phyloP scores from a whole-genome alignment of 768 basidiomycete genomes.

The Daedaleopsis nitida region DNA sequence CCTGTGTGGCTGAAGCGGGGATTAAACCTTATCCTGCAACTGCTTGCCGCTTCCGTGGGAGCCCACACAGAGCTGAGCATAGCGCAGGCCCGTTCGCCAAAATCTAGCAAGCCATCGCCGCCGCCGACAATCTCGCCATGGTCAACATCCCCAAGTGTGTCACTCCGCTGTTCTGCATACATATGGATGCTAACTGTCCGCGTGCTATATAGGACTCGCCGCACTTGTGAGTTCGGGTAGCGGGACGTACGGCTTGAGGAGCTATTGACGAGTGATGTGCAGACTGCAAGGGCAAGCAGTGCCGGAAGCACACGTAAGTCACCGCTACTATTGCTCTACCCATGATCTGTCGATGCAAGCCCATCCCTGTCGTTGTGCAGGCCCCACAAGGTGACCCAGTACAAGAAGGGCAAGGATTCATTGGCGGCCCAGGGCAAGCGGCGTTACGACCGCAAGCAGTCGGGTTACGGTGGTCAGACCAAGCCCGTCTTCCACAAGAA shows the following conservation, averaged over 20 bases:
- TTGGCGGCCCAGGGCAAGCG: slow-evolving; percentile 99
- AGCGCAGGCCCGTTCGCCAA: slow-evolving; percentile 23
- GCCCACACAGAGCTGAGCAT: slow-evolving; percentile 12
- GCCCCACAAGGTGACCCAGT: slow-evolving; percentile 99
- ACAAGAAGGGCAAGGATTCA: slow-evolving; percentile 99
- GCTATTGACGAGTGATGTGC: slow-evolving; percentile 22
- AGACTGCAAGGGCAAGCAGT: slow-evolving; percentile 96
- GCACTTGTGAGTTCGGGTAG: slow-evolving; percentile 77
- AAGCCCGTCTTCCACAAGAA: slow-evolving; percentile 99
- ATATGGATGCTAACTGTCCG: slow-evolving; percentile 14
- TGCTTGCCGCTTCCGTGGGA: slow-evolving; percentile 26
- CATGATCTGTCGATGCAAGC: not conserved
- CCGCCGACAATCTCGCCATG: slow-evolving; percentile 57
- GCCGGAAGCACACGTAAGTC: slow-evolving; percentile 94
- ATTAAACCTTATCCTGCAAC: slow-evolving; percentile 29
- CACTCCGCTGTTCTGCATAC: not conserved
- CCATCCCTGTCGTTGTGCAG: slow-evolving; percentile 41
- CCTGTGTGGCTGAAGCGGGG: slow-evolving; percentile 27
- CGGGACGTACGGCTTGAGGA: not conserved
- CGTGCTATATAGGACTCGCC: slow-evolving; percentile 70
- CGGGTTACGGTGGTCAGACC: slow-evolving; percentile 99
- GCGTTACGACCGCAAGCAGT: slow-evolving; percentile 99
- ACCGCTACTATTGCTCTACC: not conserved
- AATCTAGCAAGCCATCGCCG: slow-evolving; percentile 26
- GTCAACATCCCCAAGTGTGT: slow-evolving; percentile 95